Evolutionary conservation across 148 eudicot genomes (phyloP), one percentile per base, ranked within the genome.

Genomic region (Drosera capensis): DNA sequence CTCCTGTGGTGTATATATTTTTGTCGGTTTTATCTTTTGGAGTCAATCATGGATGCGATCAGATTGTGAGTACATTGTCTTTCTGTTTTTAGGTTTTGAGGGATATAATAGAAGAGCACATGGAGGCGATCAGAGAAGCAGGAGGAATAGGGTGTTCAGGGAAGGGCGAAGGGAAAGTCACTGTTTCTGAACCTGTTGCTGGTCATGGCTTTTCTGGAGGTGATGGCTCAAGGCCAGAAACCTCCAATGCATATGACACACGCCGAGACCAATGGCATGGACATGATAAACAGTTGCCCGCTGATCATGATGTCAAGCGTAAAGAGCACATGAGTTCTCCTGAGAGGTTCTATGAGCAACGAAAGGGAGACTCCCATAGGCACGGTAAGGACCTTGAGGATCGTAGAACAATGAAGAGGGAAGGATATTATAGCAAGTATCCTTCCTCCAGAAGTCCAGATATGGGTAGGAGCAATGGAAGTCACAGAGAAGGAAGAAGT

Each of bases 101-200:
- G 55, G 83, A 75, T 66, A 92, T 92, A 59, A 92, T 92, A 65
- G 94, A 81, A 44, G 86, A 77, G 17, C 72, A 76, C 58, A 85
- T 73, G 80, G 88, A 81, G 54, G 76, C 71, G 51, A 74, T 85
- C 40, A 92, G 58, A 63, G 58, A 56, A 64, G 77, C 86, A n/a
- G 82, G 82, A 46, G 79, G 79, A 44, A 67, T 71, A 35, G 80
- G 78, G 59, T 62, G 65, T 48, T 55, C 57, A 12, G 43, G 44
- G 29, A 64, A 66, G 48, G 76, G 39, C 49, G 58, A 57, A 16
- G 48, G 59, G 19, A 58, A 58, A 43, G 43, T 34, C 31, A 45
- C 65, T 45, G 49, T 49, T 35, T 56, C 61, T 46, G 63, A 49
- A 53, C 44, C 71, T 57, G 40, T 63, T 38, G 14, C 59, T 49